These are phyloP conservation scores for Hanseniaspora meyeri DNA, from an alignment of 805 yeast species.

Conservation along the genomic window DNA sequence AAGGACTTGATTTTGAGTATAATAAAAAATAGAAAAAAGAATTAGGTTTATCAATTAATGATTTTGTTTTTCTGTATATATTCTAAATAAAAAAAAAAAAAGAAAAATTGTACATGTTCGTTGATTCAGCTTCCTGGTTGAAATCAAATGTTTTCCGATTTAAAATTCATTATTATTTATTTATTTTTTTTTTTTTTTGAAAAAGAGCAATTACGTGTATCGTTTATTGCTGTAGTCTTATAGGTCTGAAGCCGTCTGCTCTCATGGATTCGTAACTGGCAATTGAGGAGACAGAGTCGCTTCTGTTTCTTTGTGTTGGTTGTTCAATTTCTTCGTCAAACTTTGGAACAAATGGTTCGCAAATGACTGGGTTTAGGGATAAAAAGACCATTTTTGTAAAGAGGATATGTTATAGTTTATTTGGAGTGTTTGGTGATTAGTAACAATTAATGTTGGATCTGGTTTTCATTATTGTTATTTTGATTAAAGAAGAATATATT, in stretches of 20 bases:
- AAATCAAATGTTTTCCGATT: too few relatives aligned
- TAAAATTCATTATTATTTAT: neutral
- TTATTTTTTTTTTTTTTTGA: neutral
- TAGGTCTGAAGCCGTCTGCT: slow-evolving; percentile 4
- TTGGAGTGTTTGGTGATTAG: too few relatives aligned
- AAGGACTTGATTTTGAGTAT: neutral
- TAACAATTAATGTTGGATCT: too few relatives aligned
- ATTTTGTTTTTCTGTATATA: neutral
- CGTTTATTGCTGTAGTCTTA: slow-evolving; percentile 8
- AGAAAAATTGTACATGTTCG: neutral
- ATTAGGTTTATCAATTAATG: neutral
- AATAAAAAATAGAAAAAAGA: neutral
- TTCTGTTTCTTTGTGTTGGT: neutral
- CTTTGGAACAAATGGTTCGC: slow-evolving; percentile 10
- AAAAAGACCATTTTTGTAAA: slow-evolving; percentile 10
- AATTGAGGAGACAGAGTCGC: slow-evolving; percentile 10
- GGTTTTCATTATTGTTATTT: neutral
- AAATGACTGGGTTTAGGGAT: slow-evolving; percentile 10
- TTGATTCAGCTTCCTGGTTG: too few relatives aligned
- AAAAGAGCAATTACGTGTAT: neutral
- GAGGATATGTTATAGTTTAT: neutral
- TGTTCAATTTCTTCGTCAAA: neutral
- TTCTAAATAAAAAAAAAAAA: neutral
- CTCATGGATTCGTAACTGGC: slow-evolving; percentile 1
- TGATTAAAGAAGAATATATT: neutral